Base-by-base conservation (phyloP, 495 filamentous ascomycete species). In the Podospora conica region DNA sequence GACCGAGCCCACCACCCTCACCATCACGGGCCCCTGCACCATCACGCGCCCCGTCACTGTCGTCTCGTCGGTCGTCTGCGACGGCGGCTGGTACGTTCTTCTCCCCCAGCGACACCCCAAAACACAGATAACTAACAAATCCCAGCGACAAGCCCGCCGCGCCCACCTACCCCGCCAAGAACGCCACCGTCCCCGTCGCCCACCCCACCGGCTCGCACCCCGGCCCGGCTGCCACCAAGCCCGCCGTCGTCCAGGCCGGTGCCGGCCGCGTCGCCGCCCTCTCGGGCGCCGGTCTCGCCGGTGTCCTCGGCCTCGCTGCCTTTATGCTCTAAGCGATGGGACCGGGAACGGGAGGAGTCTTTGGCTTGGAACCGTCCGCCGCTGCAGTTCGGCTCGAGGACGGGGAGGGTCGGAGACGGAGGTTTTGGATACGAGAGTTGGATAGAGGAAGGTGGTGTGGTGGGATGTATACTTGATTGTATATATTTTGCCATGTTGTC, bases 1-100 rank as follows among this genome's bases (percentile, higher is more conserved):
- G 78, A 90, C 90, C 73, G 84, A 87, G 85, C 78, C 90, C 75
- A 90, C 89, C 74, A 90, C 87, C 77, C 80, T 93, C 79, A 93
- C 91, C 81, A 86, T 93, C 83, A 86, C 86, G 75, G 80, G 87
- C 86, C 85, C 88, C 60, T 90, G 86, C 86, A 95, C 90, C 75
- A 79, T 91, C 82, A 86, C 85, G 79, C 85, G 87, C 76, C 88
- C 90, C 70, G 79, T 91, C 68, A 78, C 81, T 75, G 84, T 81
- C 77, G 81, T 84, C 71, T 84, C 84, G 74, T 81, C 82, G 72
- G 85, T 88, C 70, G 74, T 83, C 82, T 90, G 89, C 84, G 75
- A 83, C 77, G 83, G 82, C 77, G 83, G 82, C 79, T 90, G 88
- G 86, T 89, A 82, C 72, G 79, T 77, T 61, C 40, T 5, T 29